These are phyloP conservation scores for Hordeum marinum DNA, from an alignment of 176 grass and related monocot genomes.

Conservation along the genomic window DNA sequence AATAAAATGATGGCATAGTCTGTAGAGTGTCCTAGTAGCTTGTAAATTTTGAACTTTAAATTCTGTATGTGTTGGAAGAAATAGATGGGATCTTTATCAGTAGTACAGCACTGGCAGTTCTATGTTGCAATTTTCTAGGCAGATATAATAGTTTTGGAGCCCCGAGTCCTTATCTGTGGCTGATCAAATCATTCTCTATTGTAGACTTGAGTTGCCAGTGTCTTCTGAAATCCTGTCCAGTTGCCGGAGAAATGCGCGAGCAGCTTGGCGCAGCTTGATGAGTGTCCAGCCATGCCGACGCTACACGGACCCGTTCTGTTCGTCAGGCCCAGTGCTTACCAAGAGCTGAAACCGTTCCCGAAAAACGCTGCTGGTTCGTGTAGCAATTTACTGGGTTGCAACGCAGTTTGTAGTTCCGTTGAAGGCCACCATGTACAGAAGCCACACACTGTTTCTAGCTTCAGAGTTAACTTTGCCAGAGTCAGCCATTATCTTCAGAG, in stretches of 20 bases:
- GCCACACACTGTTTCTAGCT: conserved; percentile 30
- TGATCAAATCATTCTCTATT: conserved; percentile 13
- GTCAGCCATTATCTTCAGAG: conserved; percentile 42
- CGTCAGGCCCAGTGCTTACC: conserved; percentile 19
- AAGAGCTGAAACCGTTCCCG: conserved; percentile 22
- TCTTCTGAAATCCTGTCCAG: not conserved
- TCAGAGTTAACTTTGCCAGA: conserved; percentile 47
- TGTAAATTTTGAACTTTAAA: not conserved
- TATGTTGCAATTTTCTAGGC: not conserved
- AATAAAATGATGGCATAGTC: not conserved
- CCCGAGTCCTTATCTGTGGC: not conserved
- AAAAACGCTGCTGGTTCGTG: not conserved
- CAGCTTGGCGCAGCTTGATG: conserved; percentile 25
- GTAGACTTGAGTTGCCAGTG: not conserved
- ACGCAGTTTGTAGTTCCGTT: conserved; percentile 30
- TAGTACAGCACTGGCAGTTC: not conserved
- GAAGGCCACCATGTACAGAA: conserved; percentile 45
- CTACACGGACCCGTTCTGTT: conserved; percentile 27
- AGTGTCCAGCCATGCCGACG: conserved; percentile 47
- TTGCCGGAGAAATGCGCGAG: conserved; percentile 24
- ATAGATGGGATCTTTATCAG: not conserved
- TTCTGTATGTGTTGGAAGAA: not conserved
- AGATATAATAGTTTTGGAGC: not conserved
- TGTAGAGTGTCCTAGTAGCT: not conserved
- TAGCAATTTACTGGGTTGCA: conserved; percentile 21